phyloP scores from a whole-genome alignment of 2,329 filamentous ascomycete species.

The Phaeosphaeria sp. region DNA sequence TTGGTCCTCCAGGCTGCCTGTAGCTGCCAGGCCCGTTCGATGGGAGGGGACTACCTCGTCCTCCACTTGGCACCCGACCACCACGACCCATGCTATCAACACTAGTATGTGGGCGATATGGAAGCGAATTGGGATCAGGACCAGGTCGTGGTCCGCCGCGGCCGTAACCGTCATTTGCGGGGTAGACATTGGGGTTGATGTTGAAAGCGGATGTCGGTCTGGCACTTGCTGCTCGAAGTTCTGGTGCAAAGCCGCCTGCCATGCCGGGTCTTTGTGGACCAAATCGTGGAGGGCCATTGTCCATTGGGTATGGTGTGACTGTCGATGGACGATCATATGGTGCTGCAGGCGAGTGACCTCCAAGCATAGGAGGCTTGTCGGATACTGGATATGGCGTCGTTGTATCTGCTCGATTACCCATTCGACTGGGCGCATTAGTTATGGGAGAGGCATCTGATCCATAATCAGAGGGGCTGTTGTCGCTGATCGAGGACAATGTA shows the following conservation, averaged over 20 bases:
- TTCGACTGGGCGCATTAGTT: slow-evolving; percentile 26
- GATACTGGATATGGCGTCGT: slow-evolving; percentile 54
- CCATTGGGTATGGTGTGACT: slow-evolving; percentile 73
- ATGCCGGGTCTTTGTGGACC: slow-evolving; percentile 35
- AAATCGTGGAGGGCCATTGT: slow-evolving; percentile 64
- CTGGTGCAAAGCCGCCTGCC: slow-evolving; percentile 52
- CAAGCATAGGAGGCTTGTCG: slow-evolving; percentile 48
- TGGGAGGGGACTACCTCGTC: slow-evolving; percentile 36
- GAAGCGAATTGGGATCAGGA: slow-evolving; percentile 36
- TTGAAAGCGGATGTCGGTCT: slow-evolving; percentile 57
- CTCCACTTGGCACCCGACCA: slow-evolving; percentile 35
- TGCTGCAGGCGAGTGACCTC: slow-evolving; percentile 23
- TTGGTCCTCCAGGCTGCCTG: slow-evolving; percentile 48
- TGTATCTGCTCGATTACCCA: slow-evolving; percentile 41
- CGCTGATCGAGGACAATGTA: slow-evolving; percentile 49
- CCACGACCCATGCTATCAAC: slow-evolving; percentile 45
- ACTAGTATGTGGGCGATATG: slow-evolving; percentile 46
- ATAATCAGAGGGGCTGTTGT: slow-evolving; percentile 46
- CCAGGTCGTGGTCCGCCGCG: slow-evolving; percentile 36
- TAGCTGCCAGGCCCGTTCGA: slow-evolving; percentile 42
- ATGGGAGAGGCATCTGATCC: slow-evolving; percentile 29
- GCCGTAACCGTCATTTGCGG: slow-evolving; percentile 36
- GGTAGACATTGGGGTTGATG: slow-evolving; percentile 55
- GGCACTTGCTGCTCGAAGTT: slow-evolving; percentile 59
- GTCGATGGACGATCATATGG: slow-evolving; percentile 57